phyloP scores from a whole-genome alignment of 2,329 filamentous ascomycete genomes.

The Alternaria sp. region DNA sequence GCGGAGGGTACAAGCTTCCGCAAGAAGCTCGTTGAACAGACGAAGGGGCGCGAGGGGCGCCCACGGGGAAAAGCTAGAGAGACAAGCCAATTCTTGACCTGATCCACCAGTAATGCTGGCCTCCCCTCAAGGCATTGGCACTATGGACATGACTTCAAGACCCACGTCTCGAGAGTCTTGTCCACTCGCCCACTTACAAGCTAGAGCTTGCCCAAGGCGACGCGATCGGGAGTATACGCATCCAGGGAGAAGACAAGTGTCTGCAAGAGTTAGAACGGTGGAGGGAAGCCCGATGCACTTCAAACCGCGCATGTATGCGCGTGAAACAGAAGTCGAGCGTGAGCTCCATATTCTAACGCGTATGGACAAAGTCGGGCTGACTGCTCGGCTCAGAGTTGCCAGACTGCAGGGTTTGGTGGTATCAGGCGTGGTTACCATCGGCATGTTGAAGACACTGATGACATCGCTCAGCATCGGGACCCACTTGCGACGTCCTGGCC shows the following conservation, averaged over 20 bases:
- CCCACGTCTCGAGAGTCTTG: constrained; percentile 10
- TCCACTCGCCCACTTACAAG: constrained; percentile 11
- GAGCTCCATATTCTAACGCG: constrained; percentile 7
- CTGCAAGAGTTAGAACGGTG: neutral
- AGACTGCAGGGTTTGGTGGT: constrained; percentile 8
- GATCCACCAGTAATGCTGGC: constrained; percentile 7
- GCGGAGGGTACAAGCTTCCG: neutral
- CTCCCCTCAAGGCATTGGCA: constrained; percentile 1
- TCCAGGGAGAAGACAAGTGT: constrained; percentile 5
- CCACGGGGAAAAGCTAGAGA: neutral
- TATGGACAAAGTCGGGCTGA: constrained; percentile 6
- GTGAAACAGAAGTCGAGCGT: constrained; percentile 15
- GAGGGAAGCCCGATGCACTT: neutral
- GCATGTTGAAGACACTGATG: constrained; percentile 10
- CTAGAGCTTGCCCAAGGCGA: constrained; percentile 1
- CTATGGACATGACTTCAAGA: constrained; percentile 5
- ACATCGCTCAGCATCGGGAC: constrained; percentile 3
- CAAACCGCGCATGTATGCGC: neutral
- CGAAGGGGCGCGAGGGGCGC: neutral
- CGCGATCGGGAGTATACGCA: neutral
- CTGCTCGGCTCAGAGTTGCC: constrained; percentile 5
- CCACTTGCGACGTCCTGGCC: constrained; percentile 4
- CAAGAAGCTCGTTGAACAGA: neutral
- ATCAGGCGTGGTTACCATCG: constrained; percentile 11
- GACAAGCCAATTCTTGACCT: constrained; percentile 1